Percentiles rank a stretch among this genome's conserved stretches.
Evolutionary conservation across 495 filamentous ascomycete species (phyloP).

Genomic region (Schizothecium vesticola): DNA sequence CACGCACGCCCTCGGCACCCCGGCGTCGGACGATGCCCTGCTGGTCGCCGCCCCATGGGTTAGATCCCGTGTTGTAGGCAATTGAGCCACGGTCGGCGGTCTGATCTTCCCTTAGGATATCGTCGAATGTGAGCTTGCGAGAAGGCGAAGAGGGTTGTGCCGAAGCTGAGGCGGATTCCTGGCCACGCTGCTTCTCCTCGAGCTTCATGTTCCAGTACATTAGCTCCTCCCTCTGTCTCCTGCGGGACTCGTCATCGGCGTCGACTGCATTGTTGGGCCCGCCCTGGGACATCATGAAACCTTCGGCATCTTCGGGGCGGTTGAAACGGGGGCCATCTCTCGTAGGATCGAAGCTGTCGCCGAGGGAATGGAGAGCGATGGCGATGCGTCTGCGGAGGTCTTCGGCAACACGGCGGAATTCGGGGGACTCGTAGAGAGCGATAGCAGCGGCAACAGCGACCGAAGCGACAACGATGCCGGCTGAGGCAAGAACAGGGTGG

Average conservation of each 20-base stretch:
- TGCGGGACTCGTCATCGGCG: conserved; percentile 62
- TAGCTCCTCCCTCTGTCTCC: conserved; percentile 66
- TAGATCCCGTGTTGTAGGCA: conserved; percentile 47
- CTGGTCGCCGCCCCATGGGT: conserved; percentile 25
- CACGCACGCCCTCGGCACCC: conserved; percentile 40
- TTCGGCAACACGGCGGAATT: conserved; percentile 70
- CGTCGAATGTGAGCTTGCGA: conserved; percentile 47
- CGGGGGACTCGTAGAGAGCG: conserved; percentile 78
- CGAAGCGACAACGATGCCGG: conserved; percentile 69
- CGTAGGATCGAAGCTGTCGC: conserved; percentile 65
- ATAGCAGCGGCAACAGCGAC: conserved; percentile 76
- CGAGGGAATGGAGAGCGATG: conserved; percentile 67
- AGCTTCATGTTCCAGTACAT: conserved; percentile 57
- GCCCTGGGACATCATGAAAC: conserved; percentile 44
- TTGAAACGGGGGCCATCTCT: conserved; percentile 50
- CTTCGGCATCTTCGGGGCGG: conserved; percentile 53
- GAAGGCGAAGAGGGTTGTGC: background rate
- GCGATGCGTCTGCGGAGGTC: conserved; percentile 74
- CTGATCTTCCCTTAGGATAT: conserved; percentile 43
- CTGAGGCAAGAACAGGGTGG: conserved; percentile 49
- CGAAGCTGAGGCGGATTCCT: conserved; percentile 14
- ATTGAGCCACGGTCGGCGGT: conserved; percentile 43
- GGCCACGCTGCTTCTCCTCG: conserved; percentile 25
- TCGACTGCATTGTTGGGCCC: conserved; percentile 55
- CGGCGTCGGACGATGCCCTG: conserved; percentile 44